Conservation (phyloP, 148 eudicot species). For the Vaccinium corymbosum region DNA sequence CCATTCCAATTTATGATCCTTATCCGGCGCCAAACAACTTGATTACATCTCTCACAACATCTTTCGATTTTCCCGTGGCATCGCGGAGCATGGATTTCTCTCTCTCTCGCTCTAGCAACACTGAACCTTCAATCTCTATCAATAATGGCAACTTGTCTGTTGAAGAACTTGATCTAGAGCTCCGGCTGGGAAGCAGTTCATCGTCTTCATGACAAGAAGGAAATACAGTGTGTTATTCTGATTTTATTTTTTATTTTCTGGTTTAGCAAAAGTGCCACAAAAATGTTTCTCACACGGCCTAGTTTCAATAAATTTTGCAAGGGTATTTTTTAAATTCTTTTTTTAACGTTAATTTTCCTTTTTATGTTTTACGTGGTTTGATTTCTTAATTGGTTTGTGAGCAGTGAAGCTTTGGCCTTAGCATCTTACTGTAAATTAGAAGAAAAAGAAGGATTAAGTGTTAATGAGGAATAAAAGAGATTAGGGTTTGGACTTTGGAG, state of each 20-base stretch:
- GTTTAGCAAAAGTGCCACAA: conserved; percentile 3
- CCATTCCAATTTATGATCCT: not conserved
- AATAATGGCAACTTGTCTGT: conserved; percentile 10
- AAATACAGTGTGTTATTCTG: not conserved
- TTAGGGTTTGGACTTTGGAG: conserved; percentile 14
- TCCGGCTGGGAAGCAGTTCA: conserved; percentile 30
- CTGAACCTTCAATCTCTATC: conserved; percentile 20
- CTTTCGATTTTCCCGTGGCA: conserved; percentile 5
- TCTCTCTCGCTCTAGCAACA: conserved; percentile 22
- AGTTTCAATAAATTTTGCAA: not conserved
- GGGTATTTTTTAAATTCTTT: not conserved
- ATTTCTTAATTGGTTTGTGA: conserved; percentile 13
- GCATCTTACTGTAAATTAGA: not conserved
- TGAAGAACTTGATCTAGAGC: conserved; percentile 40
- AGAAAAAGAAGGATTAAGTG: not conserved
- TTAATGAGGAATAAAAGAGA: not conserved
- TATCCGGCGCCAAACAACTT: conserved; percentile 9
- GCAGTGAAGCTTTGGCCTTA: not conserved
- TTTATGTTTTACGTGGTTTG: conserved; percentile 9
- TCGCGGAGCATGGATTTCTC: conserved; percentile 19
- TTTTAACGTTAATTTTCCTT: not conserved
- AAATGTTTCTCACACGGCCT: not conserved
- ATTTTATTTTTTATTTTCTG: conserved; percentile 6
- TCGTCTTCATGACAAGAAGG: conserved; percentile 10
- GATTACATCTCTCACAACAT: not conserved